Conservation (phyloP, 257 asterid genomes). For the Echites panduratus region DNA sequence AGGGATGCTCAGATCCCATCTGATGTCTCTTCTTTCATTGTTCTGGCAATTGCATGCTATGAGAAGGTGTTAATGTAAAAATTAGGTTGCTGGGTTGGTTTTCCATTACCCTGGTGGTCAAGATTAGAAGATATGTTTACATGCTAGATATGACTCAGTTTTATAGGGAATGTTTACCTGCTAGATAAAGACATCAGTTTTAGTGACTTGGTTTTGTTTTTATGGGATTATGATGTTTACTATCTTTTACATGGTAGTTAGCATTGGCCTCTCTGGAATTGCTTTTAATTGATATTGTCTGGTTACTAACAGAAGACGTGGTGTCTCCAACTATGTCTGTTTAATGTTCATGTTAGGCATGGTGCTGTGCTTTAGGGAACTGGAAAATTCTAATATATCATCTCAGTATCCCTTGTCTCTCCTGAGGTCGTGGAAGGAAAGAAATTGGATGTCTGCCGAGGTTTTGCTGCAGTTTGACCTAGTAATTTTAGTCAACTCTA, state of each 20-base stretch:
- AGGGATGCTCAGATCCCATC: slow-evolving; percentile 15
- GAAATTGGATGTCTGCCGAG: no score
- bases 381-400: no score
- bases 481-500: no score
- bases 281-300: not conserved
- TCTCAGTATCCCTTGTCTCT: no score
- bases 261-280: no score
- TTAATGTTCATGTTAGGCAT: not conserved
- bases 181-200: not conserved
- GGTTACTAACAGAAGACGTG: not conserved
- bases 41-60: slow-evolving; percentile 8
- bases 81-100: slow-evolving; percentile 6
- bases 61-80: slow-evolving; percentile 19
- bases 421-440: no score
- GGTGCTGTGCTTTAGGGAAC: not conserved
- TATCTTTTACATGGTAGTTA: not conserved
- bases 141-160: not conserved
- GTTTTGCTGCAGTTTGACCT: no score
- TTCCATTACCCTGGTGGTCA: slow-evolving; percentile 10
- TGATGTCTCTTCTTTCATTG: slow-evolving; percentile 6
- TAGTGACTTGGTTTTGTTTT: not conserved
- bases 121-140: not conserved
- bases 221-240: not conserved
- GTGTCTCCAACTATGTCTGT: no score
- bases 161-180: not conserved